Evolutionary conservation across 2,329 filamentous ascomycete genomes (phyloP), one percentile per base, ranked within the genome.

Genomic region (Colletotrichum agaves): DNA sequence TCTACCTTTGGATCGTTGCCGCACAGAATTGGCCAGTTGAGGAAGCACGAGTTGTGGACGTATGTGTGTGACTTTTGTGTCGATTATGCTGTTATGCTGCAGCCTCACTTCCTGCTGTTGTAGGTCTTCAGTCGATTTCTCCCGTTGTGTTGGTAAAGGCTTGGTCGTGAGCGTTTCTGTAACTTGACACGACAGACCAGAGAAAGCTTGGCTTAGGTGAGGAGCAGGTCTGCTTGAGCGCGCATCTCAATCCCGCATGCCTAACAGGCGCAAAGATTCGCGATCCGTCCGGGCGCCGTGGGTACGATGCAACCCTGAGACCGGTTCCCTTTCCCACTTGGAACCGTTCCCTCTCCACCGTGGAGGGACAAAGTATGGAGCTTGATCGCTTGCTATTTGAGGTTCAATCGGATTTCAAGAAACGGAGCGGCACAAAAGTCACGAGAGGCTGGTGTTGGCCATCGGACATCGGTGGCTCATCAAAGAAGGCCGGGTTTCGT

Each of bases 181-280:
- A 35, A 53, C 59, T 68, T 59, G 61, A 65, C 65, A 64, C 41
- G 61, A 53, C 17, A 60, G 46, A 58, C 58, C 63, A 37, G 17
- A 49, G 23, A 67, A 67, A 67, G 64, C 64, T 67, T 67, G 64
- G 60, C 53, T 59, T 53, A 64, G 61, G 46, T 49, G 47, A 49
- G 41, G 55, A 55, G 33, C 65, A 53, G 53, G 53, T 49, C 31
- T 58, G 59, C 53, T 59, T 33, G 47, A 68, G 47, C 61, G 61
- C 65, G 65, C 61, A 68, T 64, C 65, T 68, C 61, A 68, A 68
- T 68, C 65, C 61, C 53, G 65, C 65, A 68, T 58, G 65, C 65
- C 61, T 37, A 68, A 55, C 47, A 65, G 55, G 61, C 44, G 65
- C 47, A 65, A 68, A 68, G 65, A 68, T 68, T 65, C 65, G 61